These are phyloP conservation scores for Colletotrichum noveboracense DNA, from an alignment of 2,329 filamentous ascomycete genomes.

Conservation along the genomic window DNA sequence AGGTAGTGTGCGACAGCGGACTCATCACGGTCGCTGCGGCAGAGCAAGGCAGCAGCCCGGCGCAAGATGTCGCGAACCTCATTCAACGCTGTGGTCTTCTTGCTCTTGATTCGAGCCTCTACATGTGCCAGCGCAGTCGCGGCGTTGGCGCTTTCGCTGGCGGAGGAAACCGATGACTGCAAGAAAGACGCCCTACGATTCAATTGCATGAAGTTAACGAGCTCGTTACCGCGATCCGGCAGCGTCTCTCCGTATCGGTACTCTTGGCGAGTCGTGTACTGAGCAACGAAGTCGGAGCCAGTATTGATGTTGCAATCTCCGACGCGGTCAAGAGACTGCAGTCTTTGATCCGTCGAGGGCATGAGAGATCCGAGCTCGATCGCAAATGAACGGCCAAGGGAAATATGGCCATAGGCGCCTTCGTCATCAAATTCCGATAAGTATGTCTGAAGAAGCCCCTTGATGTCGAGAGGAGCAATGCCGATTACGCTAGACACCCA, in stretches of 20 bases:
- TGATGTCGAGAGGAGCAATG: conserved; percentile 89
- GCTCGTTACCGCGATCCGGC: conserved; percentile 70
- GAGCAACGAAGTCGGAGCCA: conserved; percentile 93
- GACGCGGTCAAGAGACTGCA: conserved; percentile 80
- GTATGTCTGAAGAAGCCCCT: conserved; percentile 94
- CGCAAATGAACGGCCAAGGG: conserved; percentile 91
- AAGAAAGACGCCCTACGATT: conserved; percentile 58
- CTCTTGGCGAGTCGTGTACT: conserved; percentile 96
- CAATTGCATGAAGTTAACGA: conserved; percentile 65
- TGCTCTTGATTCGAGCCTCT: conserved; percentile 71
- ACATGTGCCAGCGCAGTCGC: conserved; percentile 74
- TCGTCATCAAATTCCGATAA: conserved; percentile 94
- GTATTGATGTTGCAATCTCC: conserved; percentile 83
- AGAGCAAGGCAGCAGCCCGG: conserved; percentile 85
- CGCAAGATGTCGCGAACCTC: conserved; percentile 84
- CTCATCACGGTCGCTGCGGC: conserved; percentile 76
- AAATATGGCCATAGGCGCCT: conserved; percentile 87
- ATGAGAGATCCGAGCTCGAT: conserved; percentile 90
- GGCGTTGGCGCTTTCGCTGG: conserved; percentile 61
- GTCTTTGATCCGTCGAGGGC: conserved; percentile 82
- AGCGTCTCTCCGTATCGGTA: conserved; percentile 86
- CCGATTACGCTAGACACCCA: conserved; percentile 86
- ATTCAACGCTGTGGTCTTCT: conserved; percentile 71
- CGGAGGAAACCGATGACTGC: conserved; percentile 53
- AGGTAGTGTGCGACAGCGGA: conserved; percentile 84